Base-by-base conservation (phyloP, 192 early-diverging fungal species). In the Haplosporangium gracile region DNA sequence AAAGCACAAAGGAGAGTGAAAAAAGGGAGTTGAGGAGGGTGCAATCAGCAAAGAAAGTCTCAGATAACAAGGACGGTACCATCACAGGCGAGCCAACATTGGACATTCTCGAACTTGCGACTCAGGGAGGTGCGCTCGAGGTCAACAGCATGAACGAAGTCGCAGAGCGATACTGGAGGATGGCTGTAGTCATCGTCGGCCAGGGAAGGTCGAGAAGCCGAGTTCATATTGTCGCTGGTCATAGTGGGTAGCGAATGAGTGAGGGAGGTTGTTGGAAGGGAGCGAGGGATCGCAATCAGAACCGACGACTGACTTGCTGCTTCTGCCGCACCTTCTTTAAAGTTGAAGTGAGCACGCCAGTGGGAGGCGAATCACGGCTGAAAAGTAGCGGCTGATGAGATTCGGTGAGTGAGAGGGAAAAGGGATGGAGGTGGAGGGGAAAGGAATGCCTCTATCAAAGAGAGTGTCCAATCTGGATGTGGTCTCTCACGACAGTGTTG, bases 31-130 rank as follows among this genome's bases (percentile, higher is more conserved):
- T 32, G 43, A 47, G n/a, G 71, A 47, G 43, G 70, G n/a, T 38
- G 34, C 20, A 39, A 18, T 18, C 55, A 57, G 6, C 24, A 26
- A 57, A 39, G 11, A 26, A 43, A 16, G 40, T 42, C 24, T 42
- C 29, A 65, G 32, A 32, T 65, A 29, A 15, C n/a, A 24, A 65
- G 60, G 26, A 65, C n/a, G 60, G n/a, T 63, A 85, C 77, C 82
- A 85, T 85, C 82, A 57, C 77, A 68, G 18, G 82, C 77, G 4
- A 85, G 77, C 51, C 55, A 69, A 76, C 82, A 85, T 20, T 36
- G 38, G 69, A 85, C 73, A 18, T 43, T 63, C 5, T 79, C 77
- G 29, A 79, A 78, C 68, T 53, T 79, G 39, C 78, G 77, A 11
- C 77, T 79, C 38, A 85, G 57, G 32, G 77, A 79, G 2, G 73